Evolutionary conservation across 495 filamentous ascomycete genomes (phyloP).

Genomic region (Xylaria venustula): DNA sequence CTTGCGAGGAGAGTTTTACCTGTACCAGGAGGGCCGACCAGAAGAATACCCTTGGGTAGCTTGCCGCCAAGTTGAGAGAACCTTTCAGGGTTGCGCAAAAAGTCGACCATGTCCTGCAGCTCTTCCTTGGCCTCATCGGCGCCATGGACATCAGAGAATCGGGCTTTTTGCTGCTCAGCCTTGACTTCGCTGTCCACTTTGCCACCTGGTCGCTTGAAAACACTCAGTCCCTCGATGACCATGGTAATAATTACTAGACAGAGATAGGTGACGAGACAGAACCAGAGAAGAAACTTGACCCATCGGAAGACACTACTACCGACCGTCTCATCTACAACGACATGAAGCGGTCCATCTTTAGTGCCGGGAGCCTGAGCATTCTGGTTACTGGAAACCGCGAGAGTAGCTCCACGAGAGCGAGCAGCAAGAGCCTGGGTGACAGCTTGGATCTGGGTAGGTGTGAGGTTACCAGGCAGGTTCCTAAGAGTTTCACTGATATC

Average conservation of each 20-base stretch:
- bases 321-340: conserved; percentile 91
- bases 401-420: conserved; percentile 63
- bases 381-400: conserved; percentile 49
- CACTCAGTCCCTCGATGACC: conserved; percentile 71
- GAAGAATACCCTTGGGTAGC: conserved; percentile 91
- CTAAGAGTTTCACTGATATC: conserved; percentile 28
- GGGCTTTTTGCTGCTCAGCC: conserved; percentile 82
- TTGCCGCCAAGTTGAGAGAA: conserved; percentile 93
- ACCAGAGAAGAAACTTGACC: conserved; percentile 81
- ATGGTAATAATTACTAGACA: conserved; percentile 72
- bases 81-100: conserved; percentile 84
- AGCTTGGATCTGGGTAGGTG: conserved; percentile 69
- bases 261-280: conserved; percentile 72
- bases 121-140: conserved; percentile 99
- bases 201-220: conserved; percentile 74
- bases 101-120: conserved; percentile 93
- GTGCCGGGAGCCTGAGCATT: conserved; percentile 52
- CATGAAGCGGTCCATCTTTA: conserved; percentile 81
- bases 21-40: conserved; percentile 94
- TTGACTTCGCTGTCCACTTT: conserved; percentile 74
- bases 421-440: conserved; percentile 86
- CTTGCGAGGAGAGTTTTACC: conserved; percentile 97
- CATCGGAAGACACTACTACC: conserved; percentile 80
- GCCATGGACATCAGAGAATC: conserved; percentile 93
- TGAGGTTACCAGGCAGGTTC: conserved; percentile 41